Evolutionary conservation across 1,139 yeast species (phyloP), one percentile per base, ranked within the genome.

Genomic region (Magnusiomyces fungicola): DNA sequence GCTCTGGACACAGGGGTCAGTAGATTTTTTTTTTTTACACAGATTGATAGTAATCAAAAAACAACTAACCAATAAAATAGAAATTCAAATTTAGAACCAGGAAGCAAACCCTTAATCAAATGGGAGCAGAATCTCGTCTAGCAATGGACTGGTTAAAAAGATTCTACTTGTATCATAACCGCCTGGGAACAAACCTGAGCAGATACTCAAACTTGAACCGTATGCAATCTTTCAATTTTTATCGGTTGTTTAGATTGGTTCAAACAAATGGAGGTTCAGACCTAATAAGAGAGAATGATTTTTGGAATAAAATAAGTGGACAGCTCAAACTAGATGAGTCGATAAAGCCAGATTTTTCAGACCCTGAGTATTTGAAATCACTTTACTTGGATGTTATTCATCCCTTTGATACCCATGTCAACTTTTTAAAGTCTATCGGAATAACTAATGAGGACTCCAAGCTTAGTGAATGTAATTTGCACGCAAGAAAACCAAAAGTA

Each of bases 61-160:
- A 22, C 5, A 23, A 25, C 2, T 21, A 19, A 25, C 38, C 30
- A 19, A 12, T 16, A 43, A 27, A 33, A 34, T 29, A 62, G 61
- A 55, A 58, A 24, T 69, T 69, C 55, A 57, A 57, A 71, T 81
- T 85, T 58, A 73, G 74, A 48, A 72, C 86, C 2, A 73, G 81
- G 39, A 68, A 71, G 45, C 86, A 80, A 61, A 64, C 69, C 14
- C 65, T 80, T 53, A 70, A 72, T 53, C 68, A 76, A 9, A 63
- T 69, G 67, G 71, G 70, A 21, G 71, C 69, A 0, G 53, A 64
- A 18, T 62, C 70, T n/a, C 53, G 73, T 40, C 59, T 70, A 12
- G 61, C 60, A 18, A 55, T 61, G 50, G 67, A 66, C 53, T 70
- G 67, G 60, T 58, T 63, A 27, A 67, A 64, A 45, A 66, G 68